A percentile compares a stretch with the other conserved stretches of the same genome.
phyloP scores from a whole-genome alignment of 2,329 filamentous ascomycete species.

The Alternaria postmessia region DNA sequence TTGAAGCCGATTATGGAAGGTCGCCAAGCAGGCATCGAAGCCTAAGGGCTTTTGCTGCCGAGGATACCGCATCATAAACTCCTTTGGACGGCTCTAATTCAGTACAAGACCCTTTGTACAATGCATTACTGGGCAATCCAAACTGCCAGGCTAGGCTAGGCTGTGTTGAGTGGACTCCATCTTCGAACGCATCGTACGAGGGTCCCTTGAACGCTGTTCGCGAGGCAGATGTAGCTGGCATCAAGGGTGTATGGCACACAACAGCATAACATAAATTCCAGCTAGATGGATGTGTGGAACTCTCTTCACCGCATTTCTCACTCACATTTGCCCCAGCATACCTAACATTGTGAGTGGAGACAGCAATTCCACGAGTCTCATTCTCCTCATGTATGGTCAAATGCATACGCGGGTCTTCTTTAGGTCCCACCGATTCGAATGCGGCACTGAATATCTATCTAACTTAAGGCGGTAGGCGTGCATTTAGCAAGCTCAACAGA shows the following conservation, averaged over 20 bases:
- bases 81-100: not conserved
- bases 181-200: not conserved
- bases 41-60: conserved; percentile 3
- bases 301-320: not conserved
- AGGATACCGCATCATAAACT: not conserved
- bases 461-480: conserved; percentile 7
- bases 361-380: not conserved
- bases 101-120: not conserved
- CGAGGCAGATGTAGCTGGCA: not conserved
- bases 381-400: conserved; percentile 3
- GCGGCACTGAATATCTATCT: not conserved
- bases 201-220: not conserved
- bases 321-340: not conserved
- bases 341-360: conserved; percentile 5
- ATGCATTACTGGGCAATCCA: not conserved
- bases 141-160: not conserved
- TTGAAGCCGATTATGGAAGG: not conserved
- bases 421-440: conserved; percentile 5
- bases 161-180: not conserved
- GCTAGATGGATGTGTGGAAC: not conserved
- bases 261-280: not conserved
- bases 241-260: not conserved
- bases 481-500: conserved; percentile 4
- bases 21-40: conserved; percentile 4
- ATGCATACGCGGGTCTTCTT: conserved; percentile 3